A percentile compares a stretch with the other conserved stretches of the same genome.
Evolutionary conservation across 208 protist species (phyloP).

Genomic region (Crithidia thermophila): DNA sequence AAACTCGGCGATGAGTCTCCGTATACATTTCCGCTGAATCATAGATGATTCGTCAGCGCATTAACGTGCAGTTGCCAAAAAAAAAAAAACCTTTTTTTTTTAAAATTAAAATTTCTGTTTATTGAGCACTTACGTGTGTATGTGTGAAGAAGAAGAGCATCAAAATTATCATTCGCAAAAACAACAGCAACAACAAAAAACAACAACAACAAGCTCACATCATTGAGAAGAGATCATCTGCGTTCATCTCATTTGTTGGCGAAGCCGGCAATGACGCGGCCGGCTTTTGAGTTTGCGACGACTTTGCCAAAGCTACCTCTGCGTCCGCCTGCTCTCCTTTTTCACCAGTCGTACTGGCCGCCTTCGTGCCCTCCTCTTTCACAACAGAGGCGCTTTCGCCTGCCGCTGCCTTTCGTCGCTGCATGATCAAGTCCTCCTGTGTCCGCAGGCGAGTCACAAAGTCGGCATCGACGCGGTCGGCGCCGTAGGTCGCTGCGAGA

Average conservation of each 20-base stretch:
- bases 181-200: not conserved
- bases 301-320: no score
- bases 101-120: not conserved
- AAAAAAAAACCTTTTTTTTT: not conserved
- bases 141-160: not conserved
- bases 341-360: no score
- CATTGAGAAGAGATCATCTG: conserved; percentile 16
- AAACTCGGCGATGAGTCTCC: no score
- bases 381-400: not conserved
- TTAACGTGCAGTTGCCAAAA: not conserved
- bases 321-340: no score
- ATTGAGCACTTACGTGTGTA: no score
- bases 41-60: no score
- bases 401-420: not conserved
- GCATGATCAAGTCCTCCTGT: conserved; percentile 34
- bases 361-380: not conserved
- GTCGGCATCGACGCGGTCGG: conserved; percentile 57
- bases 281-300: no score
- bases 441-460: conserved; percentile 66
- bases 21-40: no score
- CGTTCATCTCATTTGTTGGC: no score
- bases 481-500: conserved; percentile 56
- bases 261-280: no score
- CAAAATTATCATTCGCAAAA: not conserved
- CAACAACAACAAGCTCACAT: conserved; percentile 1